Base-by-base conservation (phyloP, 495 filamentous ascomycete genomes). In the Hypoxylon crocopeplum region DNA sequence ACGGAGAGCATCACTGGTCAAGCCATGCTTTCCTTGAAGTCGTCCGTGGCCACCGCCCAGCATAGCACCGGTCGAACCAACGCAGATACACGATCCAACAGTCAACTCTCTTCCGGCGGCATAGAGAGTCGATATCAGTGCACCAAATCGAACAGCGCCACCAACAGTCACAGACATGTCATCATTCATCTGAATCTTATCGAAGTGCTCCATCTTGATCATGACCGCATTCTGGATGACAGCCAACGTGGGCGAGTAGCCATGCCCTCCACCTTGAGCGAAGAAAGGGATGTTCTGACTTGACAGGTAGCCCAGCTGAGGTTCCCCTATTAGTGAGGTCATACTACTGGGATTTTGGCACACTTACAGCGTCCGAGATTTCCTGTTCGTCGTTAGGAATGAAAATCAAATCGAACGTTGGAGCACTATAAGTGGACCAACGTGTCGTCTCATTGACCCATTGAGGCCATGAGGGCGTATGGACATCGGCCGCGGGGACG, bases 11-110 rank as follows among this genome's bases (percentile, higher is more conserved):
- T 90, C 87, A n/a, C 87, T 64, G 0, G 80, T 73, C 0, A 79
- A 55, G 15, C 86, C 86, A 72, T 78, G 85, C 34, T 78, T 74
- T 19, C 85, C 80, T n/a, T 81, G 79, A 2, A 71, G 69, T n/a
- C 77, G 74, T 0, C 86, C 86, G 19, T 76, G 76, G 6, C 86
- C 86, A 21, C 85, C 86, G 39, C 88, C 84, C 2, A 82, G 78
- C 40, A 75, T 72, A 58, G 88, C 86, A 6, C 86, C 86, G 11
- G 77, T 82, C 17, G 81, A 72, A 12, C 86, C 85, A 12, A 67
- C 59, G 16, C 56, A 33, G 29, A 79, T 70, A 42, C 76, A 82
- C 15, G 76, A 46, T 13, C 56, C 56, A 22, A 59, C 47, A 17
- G 41, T 27, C 12, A 55, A 3, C n/a, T 55, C 51, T 32, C 39